Evolutionary conservation across 2,329 filamentous ascomycete genomes (phyloP).

Genomic region (Aspergillus chevalieri): DNA sequence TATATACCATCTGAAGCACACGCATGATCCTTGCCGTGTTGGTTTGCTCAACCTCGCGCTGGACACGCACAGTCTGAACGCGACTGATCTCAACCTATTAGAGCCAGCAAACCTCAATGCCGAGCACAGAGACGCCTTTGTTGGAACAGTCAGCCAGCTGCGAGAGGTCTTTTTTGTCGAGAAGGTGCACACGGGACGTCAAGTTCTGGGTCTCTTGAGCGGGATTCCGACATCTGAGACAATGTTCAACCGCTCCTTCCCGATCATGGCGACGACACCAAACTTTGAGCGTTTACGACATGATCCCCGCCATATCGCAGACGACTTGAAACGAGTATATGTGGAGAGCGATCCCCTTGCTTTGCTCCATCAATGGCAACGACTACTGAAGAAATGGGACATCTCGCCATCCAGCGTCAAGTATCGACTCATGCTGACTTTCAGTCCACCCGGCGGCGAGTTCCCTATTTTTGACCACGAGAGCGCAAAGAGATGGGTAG

Average conservation of each 20-base stretch:
- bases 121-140: neutral
- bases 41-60: neutral
- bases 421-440: neutral
- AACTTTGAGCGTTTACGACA: neutral
- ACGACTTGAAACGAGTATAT: neutral
- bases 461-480: neutral
- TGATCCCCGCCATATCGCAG: neutral
- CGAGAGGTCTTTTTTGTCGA: neutral
- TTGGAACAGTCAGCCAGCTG: neutral
- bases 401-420: neutral
- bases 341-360: neutral
- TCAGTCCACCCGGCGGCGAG: neutral
- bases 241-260: neutral
- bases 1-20: neutral
- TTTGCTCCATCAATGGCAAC: neutral
- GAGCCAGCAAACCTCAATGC: neutral
- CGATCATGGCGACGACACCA: neutral
- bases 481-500: neutral
- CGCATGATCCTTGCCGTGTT: neutral
- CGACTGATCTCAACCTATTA: neutral
- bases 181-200: neutral
- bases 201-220: neutral
- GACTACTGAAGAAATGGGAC: neutral
- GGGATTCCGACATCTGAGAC: neutral
- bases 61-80: neutral